Evolutionary conservation across 2,329 filamentous ascomycete species (phyloP), one percentile per base, ranked within the genome.

Genomic region (Phyllosticta citribraziliensis): DNA sequence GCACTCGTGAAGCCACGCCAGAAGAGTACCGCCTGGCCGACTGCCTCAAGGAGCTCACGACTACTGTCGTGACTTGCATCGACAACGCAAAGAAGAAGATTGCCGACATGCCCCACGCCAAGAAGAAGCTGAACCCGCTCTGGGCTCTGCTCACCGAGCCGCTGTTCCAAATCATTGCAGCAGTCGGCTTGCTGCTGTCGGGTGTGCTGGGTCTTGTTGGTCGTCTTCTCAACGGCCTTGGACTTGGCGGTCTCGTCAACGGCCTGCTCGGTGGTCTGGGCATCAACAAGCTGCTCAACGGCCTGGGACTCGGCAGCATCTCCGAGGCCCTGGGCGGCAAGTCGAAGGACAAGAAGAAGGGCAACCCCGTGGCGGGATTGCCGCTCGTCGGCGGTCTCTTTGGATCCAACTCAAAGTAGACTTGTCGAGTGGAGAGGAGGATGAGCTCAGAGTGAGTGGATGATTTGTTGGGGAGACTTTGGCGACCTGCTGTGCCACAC

Each of bases 71-170:
- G 55, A 85, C 87, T 68, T 90, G 87, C 24, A 93, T 97, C 67
- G 91, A 97, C 70, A 86, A 88, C 65, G 88, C 89, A 25, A 94
- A 92, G 84, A 89, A 88, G 78, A 89, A 89, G 79, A 88, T 96
- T 64, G 85, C 88, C 70, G 88, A 89, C 70, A 94, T 96, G 89
- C 91, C 92, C 5, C 88, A 95, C 67, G 92, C 91, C 52, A 95
- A 96, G 87, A 93, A 96, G 82, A 87, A 93, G 79, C 82, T 96
- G 63, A 96, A 93, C 78, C 91, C 92, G 11, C 84, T 97, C 30
- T 96, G 91, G 91, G 85, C 80, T 30, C 79, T 96, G 56, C 79
- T 94, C 66, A 85, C 85, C 40, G 90, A 96, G 80, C 92, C 92
- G 11, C 79, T 96, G 22, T 90, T 91, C 82, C 92, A 97, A 81